Evolutionary conservation across 2,329 filamentous ascomycete genomes (phyloP).

Genomic region (Fusarium sp.): DNA sequence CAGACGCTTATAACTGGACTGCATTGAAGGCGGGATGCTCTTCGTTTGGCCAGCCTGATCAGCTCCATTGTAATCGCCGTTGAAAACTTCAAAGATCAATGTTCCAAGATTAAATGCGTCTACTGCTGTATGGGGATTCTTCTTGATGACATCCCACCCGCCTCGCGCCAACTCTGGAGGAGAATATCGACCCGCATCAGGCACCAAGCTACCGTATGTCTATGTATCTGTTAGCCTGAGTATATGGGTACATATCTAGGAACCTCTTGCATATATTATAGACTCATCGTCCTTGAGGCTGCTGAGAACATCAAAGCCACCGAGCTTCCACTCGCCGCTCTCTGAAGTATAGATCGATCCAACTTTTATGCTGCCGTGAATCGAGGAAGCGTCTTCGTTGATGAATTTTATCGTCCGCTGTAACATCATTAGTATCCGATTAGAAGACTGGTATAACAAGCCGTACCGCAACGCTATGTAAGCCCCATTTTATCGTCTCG

Average conservation of each 20-base stretch:
- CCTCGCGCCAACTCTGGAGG: constrained; percentile 86
- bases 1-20: constrained; percentile 89
- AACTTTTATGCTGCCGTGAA: constrained; percentile 87
- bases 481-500: constrained; percentile 96
- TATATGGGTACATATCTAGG: neutral
- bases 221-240: constrained; percentile 51
- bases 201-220: constrained; percentile 88
- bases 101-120: constrained; percentile 90
- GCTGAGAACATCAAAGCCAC: constrained; percentile 92
- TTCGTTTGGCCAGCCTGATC: constrained; percentile 90
- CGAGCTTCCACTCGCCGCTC: constrained; percentile 97
- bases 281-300: constrained; percentile 97
- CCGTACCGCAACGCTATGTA: constrained; percentile 83
- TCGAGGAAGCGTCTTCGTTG: constrained; percentile 90
- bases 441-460: neutral
- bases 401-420: constrained; percentile 95
- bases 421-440: constrained; percentile 33
- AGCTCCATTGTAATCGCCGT: constrained; percentile 79
- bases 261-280: constrained; percentile 77
- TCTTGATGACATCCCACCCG: constrained; percentile 94
- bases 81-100: constrained; percentile 91
- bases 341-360: constrained; percentile 93
- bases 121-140: constrained; percentile 81
- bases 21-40: constrained; percentile 87
- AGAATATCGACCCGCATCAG: constrained; percentile 85